Base-by-base conservation (phyloP, 2,329 filamentous ascomycete species). In the Xylaria hypoxylon region DNA sequence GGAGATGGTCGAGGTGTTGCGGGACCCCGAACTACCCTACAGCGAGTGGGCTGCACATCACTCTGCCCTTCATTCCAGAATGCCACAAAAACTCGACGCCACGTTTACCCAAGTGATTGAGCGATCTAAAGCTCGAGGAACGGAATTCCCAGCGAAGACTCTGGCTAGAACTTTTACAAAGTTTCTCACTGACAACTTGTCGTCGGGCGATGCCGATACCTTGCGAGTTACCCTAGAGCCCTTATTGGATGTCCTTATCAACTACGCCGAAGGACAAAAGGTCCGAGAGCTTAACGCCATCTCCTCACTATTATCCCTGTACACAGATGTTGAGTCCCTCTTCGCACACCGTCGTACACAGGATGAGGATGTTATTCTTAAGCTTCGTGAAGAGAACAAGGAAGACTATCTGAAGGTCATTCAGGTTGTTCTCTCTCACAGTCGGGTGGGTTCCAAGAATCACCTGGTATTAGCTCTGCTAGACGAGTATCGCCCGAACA, bases 41-140 rank as follows among this genome's bases (percentile, higher is more conserved):
- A 94, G 95, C 79, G 94, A 99, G 80, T 99, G 95, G 93, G 94
- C 92, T 70, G 92, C 95, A 5, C 94, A 98, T 77, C 96, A 97
- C 73, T 97, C 96, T 55, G 96, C 96, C 24, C 87, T 99, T n/a
- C 95, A 98, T 80, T 92, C 94, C 6, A 92, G 96, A 74, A 99
- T 98, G 92, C 96, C 96, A 0, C 91, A 95, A 78, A 97, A 95
- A 82, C 89, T 99, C 33, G 94, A 97, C 73, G 80, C 89, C 24
- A 89, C 88, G 70, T 90, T 99, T 71, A 89, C 90, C 13, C 92
- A 96, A 75, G 90, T 96, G 50, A 91, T 98, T 58, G 95, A 98
- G 65, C 90, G 92, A 67, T 89, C 94, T 47, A 92, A 90, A 79
- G 82, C 88, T 62, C 89, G 96, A 52, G 89, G 92, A 67, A 85